Base-by-base conservation (phyloP, 2,329 filamentous ascomycete species). In the Gaeumannomyces sp. region DNA sequence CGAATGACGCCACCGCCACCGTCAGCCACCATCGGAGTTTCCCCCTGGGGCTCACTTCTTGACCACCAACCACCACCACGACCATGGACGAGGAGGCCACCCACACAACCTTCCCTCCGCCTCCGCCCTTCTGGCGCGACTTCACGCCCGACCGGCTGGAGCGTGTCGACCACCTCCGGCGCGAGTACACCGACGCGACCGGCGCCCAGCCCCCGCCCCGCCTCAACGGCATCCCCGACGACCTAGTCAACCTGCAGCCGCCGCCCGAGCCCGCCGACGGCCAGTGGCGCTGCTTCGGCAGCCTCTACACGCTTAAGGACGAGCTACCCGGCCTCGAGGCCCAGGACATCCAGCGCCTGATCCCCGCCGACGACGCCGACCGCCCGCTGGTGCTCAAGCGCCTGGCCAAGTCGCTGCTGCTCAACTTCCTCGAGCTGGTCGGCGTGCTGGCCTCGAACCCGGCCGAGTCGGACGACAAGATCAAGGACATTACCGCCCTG, bases 391-490 rank as follows among this genome's bases (percentile, higher is more conserved):
- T 91, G 73, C 85, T 95, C 2, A 89, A 92, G 71, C 85, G 88
- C 62, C 84, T 97, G 35, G 87, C 91, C 67, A 96, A 96, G 73
- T 94, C 91, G 4, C 80, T 97, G 1, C 81, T 98, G 0, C 81
- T 98, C 59, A 96, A 94, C 73, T 98, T 96, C 73, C 83, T 98
- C 59, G 92, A 96, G 72, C 84, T 98, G 6, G 80, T 90, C 0
- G 92, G 92, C 29, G 80, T 90, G 19, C 80, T 96, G 65, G 83
- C 85, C 13, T 77, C 85, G n/a, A 83, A 89, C 60, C 90, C 92
- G 29, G 60, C 70, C 58, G 70, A 89, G 73, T 89, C 87, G 63
- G 80, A 84, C 31, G 83, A 86, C 58, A 96, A 96, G 74, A 83
- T 94, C 60, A 81, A 86, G 59, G 90, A 98, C 74, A 77, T 99